These are phyloP conservation scores for Barnettozyma botsteinii DNA, from an alignment of 805 yeast genomes.

Conservation along the genomic window DNA sequence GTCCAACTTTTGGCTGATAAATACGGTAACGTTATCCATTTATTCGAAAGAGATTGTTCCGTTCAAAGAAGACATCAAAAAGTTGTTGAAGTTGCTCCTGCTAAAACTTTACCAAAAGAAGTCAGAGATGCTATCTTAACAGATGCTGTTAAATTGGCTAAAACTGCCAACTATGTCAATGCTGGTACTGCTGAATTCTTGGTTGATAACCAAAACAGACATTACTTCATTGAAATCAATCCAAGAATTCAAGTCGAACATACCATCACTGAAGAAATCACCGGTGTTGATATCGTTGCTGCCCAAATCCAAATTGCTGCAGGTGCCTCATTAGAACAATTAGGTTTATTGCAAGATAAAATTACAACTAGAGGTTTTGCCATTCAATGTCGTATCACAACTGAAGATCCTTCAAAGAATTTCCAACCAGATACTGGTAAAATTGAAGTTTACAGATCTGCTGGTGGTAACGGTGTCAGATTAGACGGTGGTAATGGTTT, in stretches of 20 bases:
- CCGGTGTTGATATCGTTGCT: slow-evolving; percentile 96
- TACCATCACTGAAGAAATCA: slow-evolving; percentile 97
- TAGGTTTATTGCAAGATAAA: slow-evolving; percentile 90
- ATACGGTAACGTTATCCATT: slow-evolving; percentile 90
- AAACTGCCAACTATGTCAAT: slow-evolving; percentile 82
- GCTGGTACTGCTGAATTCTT: slow-evolving; percentile 99
- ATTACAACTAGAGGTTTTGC: slow-evolving; percentile 97
- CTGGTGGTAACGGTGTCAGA: slow-evolving; percentile 99
- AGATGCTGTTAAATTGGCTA: slow-evolving; percentile 92
- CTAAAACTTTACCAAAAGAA: slow-evolving; percentile 73
- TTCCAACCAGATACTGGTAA: slow-evolving; percentile 99
- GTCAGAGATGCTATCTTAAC: slow-evolving; percentile 89
- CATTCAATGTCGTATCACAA: slow-evolving; percentile 97
- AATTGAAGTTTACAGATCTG: slow-evolving; percentile 94
- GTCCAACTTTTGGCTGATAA: slow-evolving; percentile 92
- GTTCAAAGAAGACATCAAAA: slow-evolving; percentile 99
- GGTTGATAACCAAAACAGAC: slow-evolving; percentile 90
- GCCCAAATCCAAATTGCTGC: slow-evolving; percentile 99
- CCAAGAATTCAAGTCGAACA: slow-evolving; percentile 99
- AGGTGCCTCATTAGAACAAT: slow-evolving; percentile 88
- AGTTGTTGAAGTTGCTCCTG: slow-evolving; percentile 98
- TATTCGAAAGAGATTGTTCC: slow-evolving; percentile 98
- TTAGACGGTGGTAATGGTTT: slow-evolving; percentile 98
- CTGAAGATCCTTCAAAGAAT: slow-evolving; percentile 94
- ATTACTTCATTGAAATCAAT: slow-evolving; percentile 95